These are phyloP conservation scores for Metahyphopichia silvanorum DNA, from an alignment of 805 yeast species.

Conservation along the genomic window DNA sequence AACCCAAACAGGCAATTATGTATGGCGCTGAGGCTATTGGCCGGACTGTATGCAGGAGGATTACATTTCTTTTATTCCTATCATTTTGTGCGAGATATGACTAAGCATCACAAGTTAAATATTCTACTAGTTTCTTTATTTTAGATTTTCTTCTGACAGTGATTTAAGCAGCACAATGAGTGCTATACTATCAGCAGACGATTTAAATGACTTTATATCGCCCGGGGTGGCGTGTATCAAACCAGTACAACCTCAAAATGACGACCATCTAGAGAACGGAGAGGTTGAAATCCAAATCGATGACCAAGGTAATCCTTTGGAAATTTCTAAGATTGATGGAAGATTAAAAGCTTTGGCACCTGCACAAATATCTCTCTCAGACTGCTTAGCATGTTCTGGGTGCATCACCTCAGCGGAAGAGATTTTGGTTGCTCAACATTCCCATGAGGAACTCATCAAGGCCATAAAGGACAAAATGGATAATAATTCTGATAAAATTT, in stretches of 20 bases:
- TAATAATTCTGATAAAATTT: constrained; percentile 30
- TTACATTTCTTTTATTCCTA: too few relatives aligned
- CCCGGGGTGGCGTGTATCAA: constrained; percentile 95
- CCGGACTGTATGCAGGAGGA: too few relatives aligned
- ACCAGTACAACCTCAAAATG: constrained; percentile 45
- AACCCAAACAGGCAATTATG: too few relatives aligned
- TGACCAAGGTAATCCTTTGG: constrained; percentile 56
- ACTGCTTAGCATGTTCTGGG: constrained; percentile 95
- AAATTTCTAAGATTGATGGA: constrained; percentile 63
- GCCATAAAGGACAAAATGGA: constrained; percentile 40
- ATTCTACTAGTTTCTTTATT: too few relatives aligned
- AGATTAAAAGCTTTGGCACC: constrained; percentile 53
- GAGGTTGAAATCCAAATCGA: constrained; percentile 59
- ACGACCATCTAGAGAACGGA: constrained; percentile 15
- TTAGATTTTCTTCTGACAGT: too few relatives aligned
- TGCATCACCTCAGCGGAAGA: constrained; percentile 98
- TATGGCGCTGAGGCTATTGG: too few relatives aligned
- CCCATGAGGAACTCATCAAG: constrained; percentile 72
- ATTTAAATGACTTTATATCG: constrained; percentile 87
- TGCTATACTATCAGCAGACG: constrained; percentile 83
- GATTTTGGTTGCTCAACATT: constrained; percentile 84
- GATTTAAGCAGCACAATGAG: constrained; percentile 57
- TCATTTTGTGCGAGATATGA: too few relatives aligned
- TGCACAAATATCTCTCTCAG: constrained; percentile 86
- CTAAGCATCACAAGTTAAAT: too few relatives aligned